A percentile compares a stretch with the other conserved stretches of the same genome.
These are phyloP conservation scores for Podochytrium sp. DNA, from an alignment of 192 early-diverging fungal species.

Conservation along the genomic window DNA sequence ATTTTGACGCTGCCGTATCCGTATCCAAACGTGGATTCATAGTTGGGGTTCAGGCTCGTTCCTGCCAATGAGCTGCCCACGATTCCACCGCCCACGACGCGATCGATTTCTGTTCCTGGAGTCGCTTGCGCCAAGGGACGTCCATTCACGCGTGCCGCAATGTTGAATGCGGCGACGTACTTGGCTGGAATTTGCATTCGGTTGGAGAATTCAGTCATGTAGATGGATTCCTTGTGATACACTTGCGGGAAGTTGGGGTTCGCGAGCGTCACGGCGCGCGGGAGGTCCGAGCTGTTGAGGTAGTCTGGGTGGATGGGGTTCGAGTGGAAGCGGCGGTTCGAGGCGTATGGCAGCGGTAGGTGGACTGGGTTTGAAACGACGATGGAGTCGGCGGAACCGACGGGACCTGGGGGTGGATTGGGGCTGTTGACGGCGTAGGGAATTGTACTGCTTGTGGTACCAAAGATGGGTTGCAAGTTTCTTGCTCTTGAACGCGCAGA, in stretches of 20 bases:
- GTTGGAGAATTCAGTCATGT: constrained; percentile 26
- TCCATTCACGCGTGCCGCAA: constrained; percentile 26
- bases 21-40: constrained; percentile 4
- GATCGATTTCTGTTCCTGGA: background rate
- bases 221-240: constrained; percentile 21
- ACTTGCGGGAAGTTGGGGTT: constrained; percentile 12
- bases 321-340: constrained; percentile 24
- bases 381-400: constrained; percentile 2
- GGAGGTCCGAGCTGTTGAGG: constrained; percentile 6
- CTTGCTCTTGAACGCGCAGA: background rate
- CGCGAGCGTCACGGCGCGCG: background rate
- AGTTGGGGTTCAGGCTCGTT: background rate
- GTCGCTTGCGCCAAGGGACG: constrained; percentile 12
- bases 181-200: constrained; percentile 18
- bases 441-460: background rate
- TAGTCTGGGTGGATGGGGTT: constrained; percentile 30
- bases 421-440: constrained; percentile 9
- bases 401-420: constrained; percentile 25
- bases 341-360: constrained; percentile 9
- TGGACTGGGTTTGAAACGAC: constrained; percentile 19
- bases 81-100: background rate
- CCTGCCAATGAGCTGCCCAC: background rate
- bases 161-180: constrained; percentile 31
- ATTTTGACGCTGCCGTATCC: background rate
- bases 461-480: constrained; percentile 2